Evolutionary conservation across 805 yeast genomes (phyloP), one percentile per base, ranked within the genome.

Genomic region (Metahyphopichia silvanorum): DNA sequence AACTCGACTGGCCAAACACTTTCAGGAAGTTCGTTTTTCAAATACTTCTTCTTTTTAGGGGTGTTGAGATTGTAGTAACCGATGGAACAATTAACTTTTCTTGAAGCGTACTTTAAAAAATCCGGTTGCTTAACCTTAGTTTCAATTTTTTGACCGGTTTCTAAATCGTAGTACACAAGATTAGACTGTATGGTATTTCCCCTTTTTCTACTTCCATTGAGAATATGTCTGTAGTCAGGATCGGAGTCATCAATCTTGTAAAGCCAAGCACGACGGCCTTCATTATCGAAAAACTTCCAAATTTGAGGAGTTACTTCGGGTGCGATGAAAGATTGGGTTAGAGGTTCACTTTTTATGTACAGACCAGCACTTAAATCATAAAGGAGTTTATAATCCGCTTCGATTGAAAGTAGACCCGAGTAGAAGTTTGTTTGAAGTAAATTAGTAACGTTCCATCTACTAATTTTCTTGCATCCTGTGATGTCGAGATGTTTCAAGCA

Each of bases 211-310:
- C 40, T 28, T 4, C 40, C 42, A 29, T 45, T 47, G 14, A 57
- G 22, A 19, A 62, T 50, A 15, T 54, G 40, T 26, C 56, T 48
- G 33, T 61, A 63, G 9, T 61, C 55, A 2, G 63, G 55, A 33
- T 61, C 64, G 1, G 39, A 28, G 11, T 56, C 43, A 12, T 49
- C 46, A 15, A 65, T 57, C 48, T 71, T 76, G 55, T 78, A 82
- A 12, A 87, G 54, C 95, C 96, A 87, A 9, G 86, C 80, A 39
- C 96, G 69, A 39, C 95, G 68, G 4, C 95, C 94, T 43, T 77
- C 79, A 35, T 75, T 71, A 43, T 74, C 79, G 48, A 63, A 72
- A 35, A 66, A 63, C 44, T 67, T 72, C 81, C 81, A 76, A 2
- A 62, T 49, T 33, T 51, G 55, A 7, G 69, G 63, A 9, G 51